phyloP scores from a whole-genome alignment of 768 basidiomycete species.

The Agrocybe praecox region DNA sequence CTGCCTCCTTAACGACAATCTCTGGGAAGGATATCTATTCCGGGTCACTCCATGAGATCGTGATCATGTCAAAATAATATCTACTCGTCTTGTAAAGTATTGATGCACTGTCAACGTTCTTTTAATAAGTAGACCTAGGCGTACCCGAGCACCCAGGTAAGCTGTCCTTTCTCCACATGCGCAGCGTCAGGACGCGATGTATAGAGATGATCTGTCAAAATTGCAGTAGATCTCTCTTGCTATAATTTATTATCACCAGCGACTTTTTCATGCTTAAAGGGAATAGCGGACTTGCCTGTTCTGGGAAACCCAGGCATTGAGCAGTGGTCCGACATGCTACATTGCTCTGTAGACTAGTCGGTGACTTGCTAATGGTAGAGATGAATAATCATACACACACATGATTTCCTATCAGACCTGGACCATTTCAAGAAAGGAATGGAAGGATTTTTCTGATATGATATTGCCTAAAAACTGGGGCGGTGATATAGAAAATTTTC shows the following conservation, averaged over 20 bases:
- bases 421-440: too few relatives aligned
- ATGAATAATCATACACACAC: too few relatives aligned
- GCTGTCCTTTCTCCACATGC: not conserved
- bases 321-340: too few relatives aligned
- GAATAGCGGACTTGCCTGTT: not conserved
- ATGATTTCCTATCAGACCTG: too few relatives aligned
- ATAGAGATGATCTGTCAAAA: not conserved
- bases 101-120: not conserved
- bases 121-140: not conserved
- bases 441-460: too few relatives aligned
- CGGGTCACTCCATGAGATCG: not conserved
- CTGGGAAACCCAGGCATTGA: not conserved
- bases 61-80: not conserved
- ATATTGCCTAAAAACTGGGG: too few relatives aligned
- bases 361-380: too few relatives aligned
- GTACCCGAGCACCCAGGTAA: not conserved
- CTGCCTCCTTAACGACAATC: too few relatives aligned
- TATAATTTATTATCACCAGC: too few relatives aligned
- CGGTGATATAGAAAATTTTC: too few relatives aligned
- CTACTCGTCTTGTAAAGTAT: not conserved
- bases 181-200: not conserved
- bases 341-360: too few relatives aligned
- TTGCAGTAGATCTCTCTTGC: not conserved
- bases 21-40: not conserved
- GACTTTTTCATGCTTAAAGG: too few relatives aligned